Evolutionary conservation across 495 filamentous ascomycete genomes (phyloP).

Genomic region (Darksidea phi): DNA sequence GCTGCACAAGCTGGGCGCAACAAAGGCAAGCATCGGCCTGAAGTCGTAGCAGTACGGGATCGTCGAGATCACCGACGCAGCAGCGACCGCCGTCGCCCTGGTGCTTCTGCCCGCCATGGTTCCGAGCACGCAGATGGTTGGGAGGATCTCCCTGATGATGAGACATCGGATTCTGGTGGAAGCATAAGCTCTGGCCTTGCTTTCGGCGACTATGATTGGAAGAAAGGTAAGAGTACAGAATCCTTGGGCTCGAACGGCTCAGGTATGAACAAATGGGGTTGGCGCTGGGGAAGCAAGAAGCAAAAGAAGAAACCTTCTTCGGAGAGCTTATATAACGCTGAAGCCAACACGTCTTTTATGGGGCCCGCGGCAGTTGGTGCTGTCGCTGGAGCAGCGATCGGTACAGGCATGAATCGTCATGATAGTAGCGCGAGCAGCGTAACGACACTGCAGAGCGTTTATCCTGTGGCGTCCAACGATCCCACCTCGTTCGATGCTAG

Average conservation of each 20-base stretch:
- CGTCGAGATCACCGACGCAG: constrained; percentile 22
- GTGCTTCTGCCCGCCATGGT: constrained; percentile 9
- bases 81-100: constrained; percentile 11
- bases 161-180: constrained; percentile 41
- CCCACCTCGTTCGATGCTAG: constrained; percentile 33
- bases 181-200: constrained; percentile 57
- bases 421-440: constrained; percentile 34
- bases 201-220: constrained; percentile 49
- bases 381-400: constrained; percentile 23
- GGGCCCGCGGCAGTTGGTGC: constrained; percentile 25
- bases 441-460: constrained; percentile 35
- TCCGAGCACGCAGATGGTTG: constrained; percentile 51
- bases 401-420: constrained; percentile 15
- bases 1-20: constrained; percentile 48
- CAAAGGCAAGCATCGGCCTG: constrained; percentile 37
- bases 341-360: constrained; percentile 11
- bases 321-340: constrained; percentile 20
- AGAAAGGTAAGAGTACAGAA: constrained; percentile 46
- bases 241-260: constrained; percentile 56
- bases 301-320: constrained; percentile 39
- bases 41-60: constrained; percentile 48
- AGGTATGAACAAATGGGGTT: constrained; percentile 56
- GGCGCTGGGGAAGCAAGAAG: constrained; percentile 56
- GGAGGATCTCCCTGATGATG: constrained; percentile 59
- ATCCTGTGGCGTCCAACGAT: constrained; percentile 32